Evolutionary conservation across 2,329 filamentous ascomycete species (phyloP), one percentile per base, ranked within the genome.

Genomic region (Neoarthrinium moseri): DNA sequence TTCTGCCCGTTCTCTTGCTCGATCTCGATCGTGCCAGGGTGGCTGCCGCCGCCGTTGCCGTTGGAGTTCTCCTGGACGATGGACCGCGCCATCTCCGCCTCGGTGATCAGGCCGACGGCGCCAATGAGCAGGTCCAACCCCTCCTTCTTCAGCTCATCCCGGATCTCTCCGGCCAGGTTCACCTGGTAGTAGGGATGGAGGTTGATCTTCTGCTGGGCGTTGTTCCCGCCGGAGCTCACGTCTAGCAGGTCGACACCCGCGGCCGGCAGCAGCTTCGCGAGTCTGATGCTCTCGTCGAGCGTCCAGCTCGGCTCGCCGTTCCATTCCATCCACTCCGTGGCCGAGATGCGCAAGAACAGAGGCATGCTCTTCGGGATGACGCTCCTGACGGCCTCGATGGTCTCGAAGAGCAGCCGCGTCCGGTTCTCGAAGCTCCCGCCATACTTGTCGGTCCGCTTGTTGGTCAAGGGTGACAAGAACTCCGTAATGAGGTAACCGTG

Each of bases 171-270:
- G 0, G 89, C 86, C 45, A 94, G 81, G 32, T 84, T 81, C 18
- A 84, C 77, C 71, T 95, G 91, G 73, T 88, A 92, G 30, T 77
- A 80, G 2, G 84, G 81, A 35, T 80, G 77, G 11, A 75, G 57
- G 17, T 78, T 66, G 52, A 89, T 80, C 61, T 82, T 72, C 60
- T 87, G 83, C 35, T 67, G 63, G 27, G 72, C 65, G 61, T 83
- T 78, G 61, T 88, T 87, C 30, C 88, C 91, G 26, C 84, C 89
- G 1, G 83, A 84, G 56, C 84, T 90, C 47, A 95, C 81, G 63
- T 96, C 91, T 23, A 96, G 75, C 13, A 95, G 71, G 62, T 96
- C 91, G 34, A 96, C 78, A 23, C 91, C 91, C 11, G 77, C 72
- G 0, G 77, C 79, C 0, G 88, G 86, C 1, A 96, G 77, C 8